phyloP scores from a whole-genome alignment of 768 basidiomycete species.

The Leucocoprinus sp. region DNA sequence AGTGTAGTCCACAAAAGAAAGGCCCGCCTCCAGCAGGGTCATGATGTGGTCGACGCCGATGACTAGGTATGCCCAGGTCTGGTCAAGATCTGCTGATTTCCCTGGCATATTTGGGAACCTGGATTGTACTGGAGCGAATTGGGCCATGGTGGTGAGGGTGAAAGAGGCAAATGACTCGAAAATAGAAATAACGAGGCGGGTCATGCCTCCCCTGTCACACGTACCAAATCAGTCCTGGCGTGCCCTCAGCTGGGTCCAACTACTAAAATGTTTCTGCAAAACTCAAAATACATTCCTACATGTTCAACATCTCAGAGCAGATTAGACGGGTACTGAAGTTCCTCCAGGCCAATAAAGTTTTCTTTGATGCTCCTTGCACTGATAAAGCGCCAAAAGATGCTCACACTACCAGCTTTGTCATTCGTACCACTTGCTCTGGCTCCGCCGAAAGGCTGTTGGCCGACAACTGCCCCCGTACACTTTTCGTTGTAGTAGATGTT shows the following conservation, averaged over 20 bases:
- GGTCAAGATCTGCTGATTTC: slow-evolving; percentile 66
- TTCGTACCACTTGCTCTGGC: slow-evolving; percentile 91
- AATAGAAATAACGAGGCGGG: not conserved
- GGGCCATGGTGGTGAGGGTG: slow-evolving; percentile 26
- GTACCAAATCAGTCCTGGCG: slow-evolving; percentile 3
- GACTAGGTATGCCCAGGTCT: slow-evolving; percentile 81
- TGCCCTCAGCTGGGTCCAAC: no score
- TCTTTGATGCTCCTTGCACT: slow-evolving; percentile 94
- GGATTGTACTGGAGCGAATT: slow-evolving; percentile 20
- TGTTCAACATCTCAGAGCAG: slow-evolving; percentile 33
- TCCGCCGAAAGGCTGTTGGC: slow-evolving; percentile 97
- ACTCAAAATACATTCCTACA: not conserved
- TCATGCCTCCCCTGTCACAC: slow-evolving; percentile 6
- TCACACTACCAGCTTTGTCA: slow-evolving; percentile 88
- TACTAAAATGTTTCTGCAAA: not conserved
- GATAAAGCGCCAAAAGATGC: slow-evolving; percentile 68
- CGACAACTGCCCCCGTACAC: slow-evolving; percentile 96
- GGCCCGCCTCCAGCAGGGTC: slow-evolving; percentile 78
- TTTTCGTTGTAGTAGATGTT: slow-evolving; percentile 99
- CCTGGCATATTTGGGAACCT: slow-evolving; percentile 48
- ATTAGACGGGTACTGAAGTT: slow-evolving; percentile 85
- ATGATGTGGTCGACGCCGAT: slow-evolving; percentile 87
- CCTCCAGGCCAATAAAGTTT: slow-evolving; percentile 80
- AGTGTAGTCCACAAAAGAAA: slow-evolving; percentile 66
- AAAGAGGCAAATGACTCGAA: slow-evolving; percentile 12